These are phyloP conservation scores for Colletotrichum aenigma DNA, from an alignment of 2,329 filamentous ascomycete species.

Conservation along the genomic window DNA sequence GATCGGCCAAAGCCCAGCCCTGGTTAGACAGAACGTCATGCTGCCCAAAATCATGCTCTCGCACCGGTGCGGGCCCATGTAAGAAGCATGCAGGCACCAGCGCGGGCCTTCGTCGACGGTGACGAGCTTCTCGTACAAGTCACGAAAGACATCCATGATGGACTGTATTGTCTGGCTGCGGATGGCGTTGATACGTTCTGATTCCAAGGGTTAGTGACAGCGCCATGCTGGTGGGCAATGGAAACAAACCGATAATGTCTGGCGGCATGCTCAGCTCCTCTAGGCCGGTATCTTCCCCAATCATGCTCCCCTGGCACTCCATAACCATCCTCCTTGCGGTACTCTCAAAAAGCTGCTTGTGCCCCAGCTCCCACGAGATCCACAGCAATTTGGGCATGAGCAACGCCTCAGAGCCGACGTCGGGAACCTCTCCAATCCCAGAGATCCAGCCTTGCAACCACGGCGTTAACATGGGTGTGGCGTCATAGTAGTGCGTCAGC, in stretches of 20 bases:
- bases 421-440: slow-evolving; percentile 12
- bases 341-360: slow-evolving; percentile 24
- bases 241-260: slow-evolving; percentile 23
- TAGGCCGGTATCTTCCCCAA: background rate
- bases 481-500: slow-evolving; percentile 34
- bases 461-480: slow-evolving; percentile 26
- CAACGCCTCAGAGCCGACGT: background rate
- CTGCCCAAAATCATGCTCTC: slow-evolving; percentile 41
- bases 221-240: background rate
- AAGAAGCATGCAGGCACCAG: slow-evolving; percentile 36
- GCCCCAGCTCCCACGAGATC: slow-evolving; percentile 36
- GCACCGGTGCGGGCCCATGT: slow-evolving; percentile 37
- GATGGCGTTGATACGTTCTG: slow-evolving; percentile 23
- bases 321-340: slow-evolving; percentile 27
- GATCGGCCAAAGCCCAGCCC: slow-evolving; percentile 35
- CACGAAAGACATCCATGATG: slow-evolving; percentile 27
- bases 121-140: slow-evolving; percentile 28
- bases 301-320: slow-evolving; percentile 16
- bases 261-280: slow-evolving; percentile 20
- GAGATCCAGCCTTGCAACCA: slow-evolving; percentile 28
- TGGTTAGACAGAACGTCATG: slow-evolving; percentile 35
- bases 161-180: slow-evolving; percentile 27
- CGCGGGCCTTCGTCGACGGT: slow-evolving; percentile 33
- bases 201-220: fast-evolving
- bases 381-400: slow-evolving; percentile 29